Evolutionary conservation across 2,329 filamentous ascomycete species (phyloP).

Genomic region (Alternaria arbusti): DNA sequence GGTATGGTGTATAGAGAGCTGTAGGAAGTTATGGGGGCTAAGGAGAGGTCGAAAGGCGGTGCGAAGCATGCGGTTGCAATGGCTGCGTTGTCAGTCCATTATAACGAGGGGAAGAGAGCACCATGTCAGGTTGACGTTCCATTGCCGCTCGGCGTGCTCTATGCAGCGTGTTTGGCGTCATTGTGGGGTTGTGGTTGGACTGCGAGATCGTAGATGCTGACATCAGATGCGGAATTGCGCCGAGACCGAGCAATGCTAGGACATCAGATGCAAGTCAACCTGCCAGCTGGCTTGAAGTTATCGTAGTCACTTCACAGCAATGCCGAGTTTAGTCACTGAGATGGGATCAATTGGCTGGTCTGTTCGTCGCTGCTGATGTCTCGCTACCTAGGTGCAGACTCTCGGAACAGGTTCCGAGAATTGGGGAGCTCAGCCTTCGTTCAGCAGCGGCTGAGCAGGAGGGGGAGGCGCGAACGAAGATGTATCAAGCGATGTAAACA

Average conservation of each 20-base stretch:
- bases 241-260: not conserved
- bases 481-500: not conserved
- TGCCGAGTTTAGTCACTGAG: not conserved
- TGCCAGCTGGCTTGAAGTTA: not conserved
- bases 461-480: not conserved
- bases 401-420: not conserved
- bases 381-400: not conserved
- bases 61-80: slow-evolving; percentile 9
- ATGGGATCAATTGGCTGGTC: not conserved
- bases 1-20: not conserved
- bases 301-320: not conserved
- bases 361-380: not conserved
- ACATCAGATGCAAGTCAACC: not conserved
- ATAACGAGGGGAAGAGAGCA: not conserved
- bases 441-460: not conserved
- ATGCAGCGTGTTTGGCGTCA: slow-evolving; percentile 12
- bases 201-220: not conserved
- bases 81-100: not conserved
- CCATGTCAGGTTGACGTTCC: not conserved
- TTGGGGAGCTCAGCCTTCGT: not conserved
- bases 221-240: slow-evolving; percentile 1
- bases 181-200: slow-evolving; percentile 17
- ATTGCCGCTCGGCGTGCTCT: not conserved
- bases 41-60: not conserved
- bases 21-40: not conserved